phyloP scores from a whole-genome alignment of 108 stramenopile species.

The Aurantiochytrium sp. region DNA sequence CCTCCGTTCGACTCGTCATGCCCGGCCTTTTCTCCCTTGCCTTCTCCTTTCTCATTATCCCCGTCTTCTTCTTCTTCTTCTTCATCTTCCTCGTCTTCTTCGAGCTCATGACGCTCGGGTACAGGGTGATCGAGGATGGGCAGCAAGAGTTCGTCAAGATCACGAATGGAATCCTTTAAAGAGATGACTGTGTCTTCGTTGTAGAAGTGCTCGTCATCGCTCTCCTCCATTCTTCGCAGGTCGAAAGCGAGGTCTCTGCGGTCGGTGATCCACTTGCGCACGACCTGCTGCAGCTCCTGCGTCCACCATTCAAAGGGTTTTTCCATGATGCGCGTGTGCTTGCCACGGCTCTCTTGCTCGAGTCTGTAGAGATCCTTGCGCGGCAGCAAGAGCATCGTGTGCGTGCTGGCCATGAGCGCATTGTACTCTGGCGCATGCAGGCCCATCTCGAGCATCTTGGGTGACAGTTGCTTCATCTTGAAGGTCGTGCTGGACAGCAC shows the following conservation, averaged over 20 bases:
- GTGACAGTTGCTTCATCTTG: not conserved
- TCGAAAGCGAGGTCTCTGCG: not conserved
- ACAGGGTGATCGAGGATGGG: not conserved
- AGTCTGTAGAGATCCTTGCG: not conserved
- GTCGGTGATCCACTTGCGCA: not conserved
- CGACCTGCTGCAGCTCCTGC: not conserved
- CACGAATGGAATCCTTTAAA: not conserved
- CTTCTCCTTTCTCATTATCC: not conserved
- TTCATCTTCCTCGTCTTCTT: not conserved
- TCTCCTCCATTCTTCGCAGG: not conserved
- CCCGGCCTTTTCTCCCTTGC: not conserved
- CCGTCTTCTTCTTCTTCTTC: not conserved
- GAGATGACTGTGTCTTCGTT: not conserved
- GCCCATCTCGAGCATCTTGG: not conserved
- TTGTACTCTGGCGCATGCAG: not conserved
- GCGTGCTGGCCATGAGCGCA: not conserved
- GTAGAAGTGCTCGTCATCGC: not conserved
- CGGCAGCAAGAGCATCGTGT: not conserved
- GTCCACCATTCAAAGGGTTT: constrained; percentile 1
- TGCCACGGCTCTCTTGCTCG: not conserved
- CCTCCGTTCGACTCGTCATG: not conserved
- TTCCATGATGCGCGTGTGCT: not conserved
- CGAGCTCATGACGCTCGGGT: not conserved
- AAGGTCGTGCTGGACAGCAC: not conserved
- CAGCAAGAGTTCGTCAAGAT: not conserved